Percentiles rank a stretch among this genome's conserved stretches.
phyloP scores from a whole-genome alignment of 768 basidiomycete species.

The Serendipita indica region DNA sequence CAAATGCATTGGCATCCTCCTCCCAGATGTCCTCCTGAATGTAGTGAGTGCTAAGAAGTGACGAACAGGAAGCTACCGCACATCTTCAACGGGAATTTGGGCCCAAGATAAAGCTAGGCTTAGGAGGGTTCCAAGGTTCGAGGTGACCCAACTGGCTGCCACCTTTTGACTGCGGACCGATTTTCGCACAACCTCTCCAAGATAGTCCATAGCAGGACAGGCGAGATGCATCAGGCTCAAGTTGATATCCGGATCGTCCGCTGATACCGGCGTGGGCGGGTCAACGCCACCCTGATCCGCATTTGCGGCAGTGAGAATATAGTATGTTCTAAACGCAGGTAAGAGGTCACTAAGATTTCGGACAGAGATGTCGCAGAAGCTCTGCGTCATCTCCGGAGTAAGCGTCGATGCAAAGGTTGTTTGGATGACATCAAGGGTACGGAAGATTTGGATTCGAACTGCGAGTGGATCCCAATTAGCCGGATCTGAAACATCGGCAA shows the following conservation, averaged over 20 bases:
- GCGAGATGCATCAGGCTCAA: slow-evolving; percentile 64
- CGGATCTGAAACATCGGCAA: slow-evolving; percentile 41
- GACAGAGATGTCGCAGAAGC: slow-evolving; percentile 21
- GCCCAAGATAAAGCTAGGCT: slow-evolving; percentile 48
- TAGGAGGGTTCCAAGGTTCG: slow-evolving; percentile 38
- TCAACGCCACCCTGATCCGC: slow-evolving; percentile 17
- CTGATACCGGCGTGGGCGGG: slow-evolving; percentile 40
- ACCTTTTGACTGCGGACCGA: slow-evolving; percentile 39
- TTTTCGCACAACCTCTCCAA: slow-evolving; percentile 48
- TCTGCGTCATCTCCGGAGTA: slow-evolving; percentile 26
- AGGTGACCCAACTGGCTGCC: slow-evolving; percentile 37
- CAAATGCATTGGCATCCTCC: slow-evolving; percentile 77
- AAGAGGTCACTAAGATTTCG: slow-evolving; percentile 44
- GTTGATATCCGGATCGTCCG: slow-evolving; percentile 49
- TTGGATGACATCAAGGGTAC: slow-evolving; percentile 71
- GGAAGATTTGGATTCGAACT: slow-evolving; percentile 68
- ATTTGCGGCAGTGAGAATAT: slow-evolving; percentile 21
- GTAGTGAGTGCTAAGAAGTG: slow-evolving; percentile 7
- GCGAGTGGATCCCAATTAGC: slow-evolving; percentile 69
- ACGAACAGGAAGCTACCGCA: slow-evolving; percentile 25
- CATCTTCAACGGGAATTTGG: slow-evolving; percentile 86
- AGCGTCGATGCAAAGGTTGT: slow-evolving; percentile 69
- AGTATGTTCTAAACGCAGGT: slow-evolving; percentile 23
- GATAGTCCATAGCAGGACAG: slow-evolving; percentile 67
- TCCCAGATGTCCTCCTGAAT: slow-evolving; percentile 81